phyloP scores from a whole-genome alignment of 2,329 filamentous ascomycete genomes.

The Aspergillus felis region DNA sequence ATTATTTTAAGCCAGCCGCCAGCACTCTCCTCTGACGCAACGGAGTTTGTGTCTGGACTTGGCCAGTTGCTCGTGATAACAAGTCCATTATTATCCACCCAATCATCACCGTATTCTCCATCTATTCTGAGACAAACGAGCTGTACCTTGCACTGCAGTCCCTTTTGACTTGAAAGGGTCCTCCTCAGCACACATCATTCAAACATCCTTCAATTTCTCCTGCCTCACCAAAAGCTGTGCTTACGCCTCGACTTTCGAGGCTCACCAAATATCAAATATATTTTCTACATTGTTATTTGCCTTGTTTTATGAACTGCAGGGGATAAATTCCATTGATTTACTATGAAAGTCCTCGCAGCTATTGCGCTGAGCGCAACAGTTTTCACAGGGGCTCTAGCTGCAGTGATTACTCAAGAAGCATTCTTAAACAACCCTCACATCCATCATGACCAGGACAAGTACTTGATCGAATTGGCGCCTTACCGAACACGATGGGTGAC shows the following conservation, averaged over 20 bases:
- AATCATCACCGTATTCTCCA: neutral
- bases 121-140: neutral
- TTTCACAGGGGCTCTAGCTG: conserved; percentile 28
- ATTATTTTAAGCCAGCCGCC: neutral
- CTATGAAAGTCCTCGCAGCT: conserved; percentile 35
- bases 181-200: neutral
- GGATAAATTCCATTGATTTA: neutral
- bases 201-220: neutral
- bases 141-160: neutral
- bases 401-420: conserved; percentile 30
- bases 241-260: neutral
- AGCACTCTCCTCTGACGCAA: neutral
- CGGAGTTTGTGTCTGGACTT: neutral
- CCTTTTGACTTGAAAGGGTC: neutral
- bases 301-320: neutral
- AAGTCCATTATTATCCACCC: neutral
- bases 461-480: conserved; percentile 78
- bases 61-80: neutral
- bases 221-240: neutral
- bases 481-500: conserved; percentile 83
- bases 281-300: neutral
- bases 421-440: conserved; percentile 21
- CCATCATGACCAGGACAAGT: conserved; percentile 50
- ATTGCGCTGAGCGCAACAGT: conserved; percentile 34
- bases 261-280: neutral